Conservation (phyloP, 2,329 filamentous ascomycete species). For the Aspergillus ibericus region DNA sequence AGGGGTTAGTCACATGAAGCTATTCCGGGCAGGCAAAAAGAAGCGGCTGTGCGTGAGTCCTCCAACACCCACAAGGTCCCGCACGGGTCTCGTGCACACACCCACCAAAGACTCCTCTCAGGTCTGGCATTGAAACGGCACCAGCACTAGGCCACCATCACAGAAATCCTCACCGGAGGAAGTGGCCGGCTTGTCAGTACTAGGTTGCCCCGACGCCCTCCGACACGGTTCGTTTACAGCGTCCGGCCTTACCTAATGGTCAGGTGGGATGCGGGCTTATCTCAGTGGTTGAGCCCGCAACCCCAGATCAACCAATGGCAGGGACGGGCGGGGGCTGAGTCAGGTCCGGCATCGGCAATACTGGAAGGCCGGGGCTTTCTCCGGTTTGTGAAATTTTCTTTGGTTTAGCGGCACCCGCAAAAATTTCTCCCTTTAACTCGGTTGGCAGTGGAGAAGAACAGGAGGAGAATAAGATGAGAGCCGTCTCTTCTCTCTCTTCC, state of each 20-base stretch:
- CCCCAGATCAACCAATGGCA: neutral
- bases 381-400: conserved; percentile 13
- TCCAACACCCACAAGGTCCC: no score
- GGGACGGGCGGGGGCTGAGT: neutral
- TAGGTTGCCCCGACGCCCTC: no score
- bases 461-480: conserved; percentile 14
- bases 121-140: no score
- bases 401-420: conserved; percentile 23
- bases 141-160: no score
- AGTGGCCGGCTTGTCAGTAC: no score
- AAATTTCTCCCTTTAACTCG: conserved; percentile 14
- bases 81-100: no score
- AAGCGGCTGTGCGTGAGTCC: no score
- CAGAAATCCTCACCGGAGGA: no score
- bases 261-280: neutral
- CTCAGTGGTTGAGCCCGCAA: neutral
- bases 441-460: conserved; percentile 17
- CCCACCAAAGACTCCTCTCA: no score
- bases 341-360: conserved; percentile 5
- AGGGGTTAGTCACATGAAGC: no score
- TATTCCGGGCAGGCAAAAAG: no score
- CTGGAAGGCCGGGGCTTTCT: conserved; percentile 2
- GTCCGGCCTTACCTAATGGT: no score
- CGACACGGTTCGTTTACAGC: neutral
- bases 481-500: conserved; percentile 13